A percentile compares a stretch with the other conserved stretches of the same genome.
phyloP scores from a whole-genome alignment of 164 flowering plant species.

The Chimonanthus praecox region DNA sequence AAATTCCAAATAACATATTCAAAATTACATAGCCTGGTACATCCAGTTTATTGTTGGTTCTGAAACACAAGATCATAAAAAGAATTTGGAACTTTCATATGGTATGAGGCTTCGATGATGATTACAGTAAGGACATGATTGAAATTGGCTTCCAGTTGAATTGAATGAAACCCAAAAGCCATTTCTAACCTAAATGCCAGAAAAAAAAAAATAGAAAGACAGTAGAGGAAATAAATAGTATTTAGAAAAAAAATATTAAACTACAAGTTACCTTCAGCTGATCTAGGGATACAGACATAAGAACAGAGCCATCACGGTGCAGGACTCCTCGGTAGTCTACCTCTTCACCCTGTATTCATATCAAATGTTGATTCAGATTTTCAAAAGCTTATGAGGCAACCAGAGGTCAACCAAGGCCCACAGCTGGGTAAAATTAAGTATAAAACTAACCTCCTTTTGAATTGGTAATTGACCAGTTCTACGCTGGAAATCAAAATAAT shows the following conservation, averaged over 20 bases:
- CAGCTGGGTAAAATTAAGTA: neutral
- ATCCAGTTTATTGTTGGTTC: neutral
- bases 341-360: conserved; percentile 66
- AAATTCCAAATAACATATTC: neutral
- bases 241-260: neutral
- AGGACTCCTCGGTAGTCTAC: conserved; percentile 93
- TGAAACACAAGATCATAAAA: neutral
- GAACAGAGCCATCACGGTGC: conserved; percentile 98
- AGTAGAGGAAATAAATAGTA: neutral
- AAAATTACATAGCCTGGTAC: neutral
- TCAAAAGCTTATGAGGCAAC: neutral
- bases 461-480: conserved; percentile 81
- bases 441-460: conserved; percentile 75
- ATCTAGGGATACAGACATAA: conserved; percentile 81
- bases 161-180: neutral
- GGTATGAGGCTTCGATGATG: neutral
- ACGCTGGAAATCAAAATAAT: conserved; percentile 92
- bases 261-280: conserved; percentile 64
- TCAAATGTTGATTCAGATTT: neutral
- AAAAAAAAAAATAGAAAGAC: neutral
- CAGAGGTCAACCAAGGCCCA: neutral
- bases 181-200: neutral
- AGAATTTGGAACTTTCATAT: neutral
- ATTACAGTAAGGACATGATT: neutral
- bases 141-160: neutral